Evolutionary conservation across 768 basidiomycete species (phyloP), one percentile per base, ranked within the genome.

Genomic region (Pisolithus orientalis): DNA sequence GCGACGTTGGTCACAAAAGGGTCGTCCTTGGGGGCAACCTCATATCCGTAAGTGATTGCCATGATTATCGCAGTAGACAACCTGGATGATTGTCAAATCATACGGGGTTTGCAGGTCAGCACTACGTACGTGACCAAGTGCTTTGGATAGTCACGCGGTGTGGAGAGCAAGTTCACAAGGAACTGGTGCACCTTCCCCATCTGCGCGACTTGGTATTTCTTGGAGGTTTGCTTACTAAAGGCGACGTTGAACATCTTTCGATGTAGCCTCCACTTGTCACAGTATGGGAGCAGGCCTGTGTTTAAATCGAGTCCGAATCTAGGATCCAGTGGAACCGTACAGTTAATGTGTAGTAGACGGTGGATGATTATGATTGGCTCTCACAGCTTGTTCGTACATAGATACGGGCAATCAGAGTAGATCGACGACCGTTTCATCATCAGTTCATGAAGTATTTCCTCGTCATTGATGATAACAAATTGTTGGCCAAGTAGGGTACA

Each of bases 251-350:
- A 50, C 9, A 66, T 49, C 24, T 52, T 60, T n/a, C 56, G 48
- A 25, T 65, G 62, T 34, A 37, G 21, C 17, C 51, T 58, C 52
- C 54, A 61, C 27, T 45, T 39, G 8, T 58, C 53, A 14, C 56
- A 58, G 24, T 59, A 64, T 9, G 55, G 51, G 21, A 59, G 32
- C 43, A 63, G 55, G 0, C 50, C 58, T 16, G 60, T 62, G 50
- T 55, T 64, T 21, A 58, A 64, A 17, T 61, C 59, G 43, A 63
- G 24, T 24, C 62, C 59, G 44, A 64, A 63, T 9, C 65, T 66
- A 39, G 28, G 24, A 51, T 43, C 50, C 34, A 44, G 11, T 27
- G 8, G 17, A 44, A 7, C 9, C 39, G 28, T 10, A 10, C 25
- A 9, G 14, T 4, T 37, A 8, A 11, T n/a, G 3, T 28, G 25